Conservation (phyloP, 805 yeast species). For the Candida sithepensis region DNA sequence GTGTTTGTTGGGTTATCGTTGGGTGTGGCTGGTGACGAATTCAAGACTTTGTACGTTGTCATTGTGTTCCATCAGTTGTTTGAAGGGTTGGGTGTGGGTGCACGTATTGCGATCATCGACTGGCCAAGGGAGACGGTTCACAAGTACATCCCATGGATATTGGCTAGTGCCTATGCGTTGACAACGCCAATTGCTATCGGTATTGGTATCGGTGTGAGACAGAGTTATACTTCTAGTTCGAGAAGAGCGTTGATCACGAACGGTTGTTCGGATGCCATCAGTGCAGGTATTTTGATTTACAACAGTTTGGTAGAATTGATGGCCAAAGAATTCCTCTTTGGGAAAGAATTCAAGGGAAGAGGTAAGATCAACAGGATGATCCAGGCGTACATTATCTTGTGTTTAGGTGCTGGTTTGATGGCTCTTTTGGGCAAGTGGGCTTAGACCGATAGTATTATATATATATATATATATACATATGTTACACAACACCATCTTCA, state of each 20-base stretch:
- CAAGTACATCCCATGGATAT: constrained; percentile 46
- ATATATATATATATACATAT: no score
- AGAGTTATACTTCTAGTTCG: constrained; percentile 51
- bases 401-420: constrained; percentile 72
- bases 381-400: constrained; percentile 49
- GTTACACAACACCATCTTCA: no score
- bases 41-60: constrained; percentile 65
- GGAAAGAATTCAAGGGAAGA: constrained; percentile 55
- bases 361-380: constrained; percentile 49
- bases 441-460: no score
- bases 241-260: constrained; percentile 55
- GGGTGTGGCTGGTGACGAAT: constrained; percentile 76
- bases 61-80: constrained; percentile 73
- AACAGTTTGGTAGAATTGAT: constrained; percentile 71
- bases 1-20: constrained; percentile 75
- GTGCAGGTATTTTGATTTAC: constrained; percentile 71
- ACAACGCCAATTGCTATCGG: constrained; percentile 72
- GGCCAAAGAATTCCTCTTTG: constrained; percentile 66
- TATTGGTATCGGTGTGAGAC: constrained; percentile 70
- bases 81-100: constrained; percentile 83
- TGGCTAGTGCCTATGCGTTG: constrained; percentile 42
- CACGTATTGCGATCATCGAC: not conserved
- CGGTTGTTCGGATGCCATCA: constrained; percentile 67
- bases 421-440: constrained; percentile 78
- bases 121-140: constrained; percentile 31